A percentile compares a stretch with the other conserved stretches of the same genome.
Conservation (phyloP, 805 yeast species). For the Suhomyces sp. region DNA sequence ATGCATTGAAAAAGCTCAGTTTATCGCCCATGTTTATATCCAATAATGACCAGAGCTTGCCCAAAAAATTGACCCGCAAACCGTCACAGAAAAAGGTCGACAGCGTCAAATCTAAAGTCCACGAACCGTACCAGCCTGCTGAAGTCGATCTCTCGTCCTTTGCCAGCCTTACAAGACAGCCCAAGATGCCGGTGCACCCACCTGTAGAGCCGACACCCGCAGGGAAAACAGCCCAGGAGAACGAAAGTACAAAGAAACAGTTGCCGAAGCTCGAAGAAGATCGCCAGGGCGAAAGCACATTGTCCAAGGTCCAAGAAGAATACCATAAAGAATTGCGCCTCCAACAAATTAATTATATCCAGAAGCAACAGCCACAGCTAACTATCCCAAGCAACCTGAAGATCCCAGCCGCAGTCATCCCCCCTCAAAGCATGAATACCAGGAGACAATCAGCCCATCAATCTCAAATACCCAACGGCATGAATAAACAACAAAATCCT, state of each 20-base stretch:
- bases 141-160: slow-evolving; percentile 44
- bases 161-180: slow-evolving; percentile 45
- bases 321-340: slow-evolving; percentile 5
- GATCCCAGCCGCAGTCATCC: slow-evolving; percentile 24
- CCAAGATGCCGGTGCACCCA: slow-evolving; percentile 16
- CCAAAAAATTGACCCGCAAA: slow-evolving; percentile 2
- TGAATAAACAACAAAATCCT: slow-evolving; percentile 9
- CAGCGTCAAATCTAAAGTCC: background rate
- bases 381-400: slow-evolving; percentile 1
- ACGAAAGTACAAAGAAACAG: background rate
- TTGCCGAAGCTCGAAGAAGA: slow-evolving; percentile 3
- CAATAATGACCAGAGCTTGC: slow-evolving; percentile 22
- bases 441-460: slow-evolving; percentile 12
- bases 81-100: slow-evolving; percentile 1
- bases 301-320: slow-evolving; percentile 5
- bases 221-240: background rate
- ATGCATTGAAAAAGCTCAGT: slow-evolving; percentile 42
- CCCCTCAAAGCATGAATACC: slow-evolving; percentile 22
- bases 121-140: slow-evolving; percentile 44
- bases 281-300: slow-evolving; percentile 1
- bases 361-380: slow-evolving; percentile 1
- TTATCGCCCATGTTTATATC: slow-evolving; percentile 39
- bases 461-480: background rate
- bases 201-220: background rate
- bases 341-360: slow-evolving; percentile 3